phyloP scores from a whole-genome alignment of 2,329 filamentous ascomycete genomes.

The Incumbomyces delicatus region DNA sequence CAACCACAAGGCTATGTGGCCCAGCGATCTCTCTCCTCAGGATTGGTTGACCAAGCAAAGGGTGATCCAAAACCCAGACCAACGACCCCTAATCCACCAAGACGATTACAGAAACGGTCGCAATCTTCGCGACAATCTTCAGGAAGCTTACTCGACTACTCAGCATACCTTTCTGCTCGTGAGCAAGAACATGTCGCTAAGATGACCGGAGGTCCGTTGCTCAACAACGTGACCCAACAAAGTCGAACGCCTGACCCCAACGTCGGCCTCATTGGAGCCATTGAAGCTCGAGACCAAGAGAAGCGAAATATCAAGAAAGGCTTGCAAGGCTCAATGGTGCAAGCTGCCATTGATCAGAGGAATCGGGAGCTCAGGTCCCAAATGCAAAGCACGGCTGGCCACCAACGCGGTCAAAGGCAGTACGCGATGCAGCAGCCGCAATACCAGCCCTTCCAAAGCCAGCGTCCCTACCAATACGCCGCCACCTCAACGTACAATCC shows the following conservation, averaged over 20 bases:
- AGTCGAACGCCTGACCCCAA: slow-evolving; percentile 40
- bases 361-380: slow-evolving; percentile 35
- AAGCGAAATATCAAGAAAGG: slow-evolving; percentile 61
- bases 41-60: slow-evolving; percentile 12
- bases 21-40: slow-evolving; percentile 31
- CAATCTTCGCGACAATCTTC: slow-evolving; percentile 27
- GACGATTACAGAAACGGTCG: slow-evolving; percentile 22
- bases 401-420: slow-evolving; percentile 3
- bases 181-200: slow-evolving; percentile 85
- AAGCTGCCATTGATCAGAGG: slow-evolving; percentile 61
- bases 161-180: slow-evolving; percentile 62
- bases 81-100: slow-evolving; percentile 11
- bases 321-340: slow-evolving; percentile 58
- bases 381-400: slow-evolving; percentile 19
- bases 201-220: slow-evolving; percentile 65
- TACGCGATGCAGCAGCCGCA: not conserved
- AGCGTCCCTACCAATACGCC: not conserved
- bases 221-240: slow-evolving; percentile 52
- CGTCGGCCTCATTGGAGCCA: slow-evolving; percentile 63
- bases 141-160: slow-evolving; percentile 32
- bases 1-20: slow-evolving; percentile 30
- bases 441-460: not conserved
- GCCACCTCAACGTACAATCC: not conserved
- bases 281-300: slow-evolving; percentile 70
- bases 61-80: not conserved